phyloP scores from a whole-genome alignment of 1,284 basidiomycete species.

The Malassezia equina region DNA sequence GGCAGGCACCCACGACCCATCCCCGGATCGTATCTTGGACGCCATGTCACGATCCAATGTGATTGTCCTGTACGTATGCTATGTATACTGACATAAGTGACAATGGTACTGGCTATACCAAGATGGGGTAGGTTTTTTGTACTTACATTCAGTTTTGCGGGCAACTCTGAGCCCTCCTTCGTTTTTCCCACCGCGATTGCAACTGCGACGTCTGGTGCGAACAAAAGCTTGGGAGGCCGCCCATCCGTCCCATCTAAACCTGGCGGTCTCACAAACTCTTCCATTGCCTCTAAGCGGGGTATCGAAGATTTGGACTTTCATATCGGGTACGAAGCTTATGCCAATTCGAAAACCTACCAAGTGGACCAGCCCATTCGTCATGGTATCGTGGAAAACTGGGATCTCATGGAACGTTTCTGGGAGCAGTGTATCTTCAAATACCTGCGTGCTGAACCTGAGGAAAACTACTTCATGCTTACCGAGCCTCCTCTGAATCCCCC shows the following conservation, averaged over 20 bases:
- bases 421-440: constrained; percentile 99
- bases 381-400: constrained; percentile 99
- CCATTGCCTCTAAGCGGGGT: constrained; percentile 75
- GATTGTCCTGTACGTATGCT: constrained; percentile 31
- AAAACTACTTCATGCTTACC: constrained; percentile 94
- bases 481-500: constrained; percentile 96
- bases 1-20: background rate
- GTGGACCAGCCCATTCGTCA: constrained; percentile 95
- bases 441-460: constrained; percentile 92
- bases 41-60: constrained; percentile 46
- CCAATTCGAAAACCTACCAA: constrained; percentile 80
- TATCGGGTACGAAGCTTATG: constrained; percentile 95
- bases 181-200: constrained; percentile 48
- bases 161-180: constrained; percentile 96
- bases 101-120: constrained; percentile 94
- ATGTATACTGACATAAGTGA: constrained; percentile 58
- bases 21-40: constrained; percentile 2
- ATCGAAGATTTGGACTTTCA: constrained; percentile 99
- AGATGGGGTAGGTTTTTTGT: constrained; percentile 69
- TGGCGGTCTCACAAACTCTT: constrained; percentile 33
- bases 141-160: constrained; percentile 65
- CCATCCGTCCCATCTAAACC: constrained; percentile 74
- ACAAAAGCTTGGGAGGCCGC: constrained; percentile 50
- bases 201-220: constrained; percentile 33
- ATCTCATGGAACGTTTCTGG: constrained; percentile 99